phyloP scores from a whole-genome alignment of 2,329 filamentous ascomycete genomes.

The Pestalotiopsis sp. region DNA sequence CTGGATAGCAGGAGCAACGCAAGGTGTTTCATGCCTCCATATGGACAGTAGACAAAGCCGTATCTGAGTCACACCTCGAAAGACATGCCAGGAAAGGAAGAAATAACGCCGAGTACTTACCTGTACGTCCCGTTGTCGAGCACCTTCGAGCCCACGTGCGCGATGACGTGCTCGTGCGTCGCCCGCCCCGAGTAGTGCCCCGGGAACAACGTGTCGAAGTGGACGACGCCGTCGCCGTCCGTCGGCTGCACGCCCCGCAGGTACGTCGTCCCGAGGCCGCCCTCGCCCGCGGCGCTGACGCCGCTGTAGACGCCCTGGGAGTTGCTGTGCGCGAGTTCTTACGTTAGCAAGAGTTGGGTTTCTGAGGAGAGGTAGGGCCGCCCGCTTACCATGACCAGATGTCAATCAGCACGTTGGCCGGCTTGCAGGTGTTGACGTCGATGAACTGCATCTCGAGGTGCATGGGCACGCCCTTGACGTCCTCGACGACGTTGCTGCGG shows the following conservation, averaged over 20 bases:
- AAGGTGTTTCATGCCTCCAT: too few relatives aligned
- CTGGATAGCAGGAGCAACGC: too few relatives aligned
- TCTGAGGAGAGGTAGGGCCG: not conserved
- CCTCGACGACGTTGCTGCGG: constrained; percentile 41
- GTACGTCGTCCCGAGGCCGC: constrained; percentile 43
- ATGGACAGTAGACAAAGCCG: too few relatives aligned
- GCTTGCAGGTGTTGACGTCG: constrained; percentile 45
- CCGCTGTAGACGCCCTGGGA: constrained; percentile 46
- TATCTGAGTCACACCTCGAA: too few relatives aligned
- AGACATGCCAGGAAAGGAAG: too few relatives aligned
- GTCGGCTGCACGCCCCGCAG: constrained; percentile 50
- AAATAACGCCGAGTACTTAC: too few relatives aligned
- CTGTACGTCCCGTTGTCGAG: constrained; percentile 39
- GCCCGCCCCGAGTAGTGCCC: constrained; percentile 43
- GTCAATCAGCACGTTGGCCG: constrained; percentile 40
- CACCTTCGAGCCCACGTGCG: constrained; percentile 35
- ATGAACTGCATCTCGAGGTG: constrained; percentile 48
- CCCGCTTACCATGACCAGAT: constrained; percentile 41
- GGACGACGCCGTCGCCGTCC: constrained; percentile 48
- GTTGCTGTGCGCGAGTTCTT: constrained; percentile 27
- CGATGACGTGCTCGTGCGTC: constrained; percentile 45
- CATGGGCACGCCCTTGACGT: constrained; percentile 39
- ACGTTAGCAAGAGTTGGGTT: not conserved
- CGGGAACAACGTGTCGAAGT: constrained; percentile 50
- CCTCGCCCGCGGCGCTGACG: constrained; percentile 29